These are phyloP conservation scores for Taxillus chinensis DNA, from an alignment of 164 flowering plant species.

Conservation along the genomic window DNA sequence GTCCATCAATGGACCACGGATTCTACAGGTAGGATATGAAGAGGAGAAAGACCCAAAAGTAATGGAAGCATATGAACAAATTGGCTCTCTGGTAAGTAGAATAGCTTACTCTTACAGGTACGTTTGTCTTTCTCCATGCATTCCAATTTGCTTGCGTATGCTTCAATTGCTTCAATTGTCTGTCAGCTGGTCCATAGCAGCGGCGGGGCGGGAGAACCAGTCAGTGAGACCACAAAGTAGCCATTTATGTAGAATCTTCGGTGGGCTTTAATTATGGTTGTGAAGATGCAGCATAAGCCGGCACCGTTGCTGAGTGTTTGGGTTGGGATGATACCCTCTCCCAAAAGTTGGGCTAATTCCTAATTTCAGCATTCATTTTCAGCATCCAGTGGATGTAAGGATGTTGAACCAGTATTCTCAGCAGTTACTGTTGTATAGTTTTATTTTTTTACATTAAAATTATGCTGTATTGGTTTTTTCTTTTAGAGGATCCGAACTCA, in stretches of 20 bases:
- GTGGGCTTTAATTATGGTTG: neutral
- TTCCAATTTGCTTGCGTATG: neutral
- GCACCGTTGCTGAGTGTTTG: no score
- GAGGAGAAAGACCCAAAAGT: conserved; percentile 86
- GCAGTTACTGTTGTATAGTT: no score
- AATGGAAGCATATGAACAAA: conserved; percentile 86
- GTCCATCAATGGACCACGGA: conserved; percentile 86
- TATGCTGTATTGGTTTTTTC: no score
- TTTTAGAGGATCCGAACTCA: no score
- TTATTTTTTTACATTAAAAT: no score
- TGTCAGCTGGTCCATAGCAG: conserved; percentile 47
- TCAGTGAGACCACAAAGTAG: conserved; percentile 18
- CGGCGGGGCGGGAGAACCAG: conserved; percentile 22
- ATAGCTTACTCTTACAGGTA: neutral
- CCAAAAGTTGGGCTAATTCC: no score
- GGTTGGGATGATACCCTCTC: no score
- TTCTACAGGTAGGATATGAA: conserved; percentile 84
- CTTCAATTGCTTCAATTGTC: conserved; percentile 2
- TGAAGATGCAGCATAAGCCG: neutral
- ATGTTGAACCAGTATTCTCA: no score
- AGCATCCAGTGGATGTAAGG: no score
- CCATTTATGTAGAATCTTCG: neutral
- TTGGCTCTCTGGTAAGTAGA: conserved; percentile 87
- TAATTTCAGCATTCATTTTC: no score
- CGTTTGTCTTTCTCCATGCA: no score